A percentile compares a stretch with the other conserved stretches of the same genome.
These are phyloP conservation scores for Brachypodium distachyon DNA, from an alignment of 202 grass and related monocot genomes.

Conservation along the genomic window DNA sequence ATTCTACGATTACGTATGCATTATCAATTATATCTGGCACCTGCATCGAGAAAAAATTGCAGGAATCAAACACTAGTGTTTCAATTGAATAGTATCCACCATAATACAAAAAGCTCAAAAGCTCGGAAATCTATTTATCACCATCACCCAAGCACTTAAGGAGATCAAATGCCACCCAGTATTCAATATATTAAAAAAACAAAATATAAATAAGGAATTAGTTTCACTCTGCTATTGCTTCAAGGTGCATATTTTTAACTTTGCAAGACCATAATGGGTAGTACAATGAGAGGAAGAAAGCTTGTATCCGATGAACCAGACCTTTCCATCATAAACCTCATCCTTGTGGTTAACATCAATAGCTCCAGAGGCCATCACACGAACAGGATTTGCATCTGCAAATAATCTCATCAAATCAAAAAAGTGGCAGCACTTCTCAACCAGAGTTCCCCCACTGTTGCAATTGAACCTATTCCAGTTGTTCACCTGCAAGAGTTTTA, in stretches of 20 bases:
- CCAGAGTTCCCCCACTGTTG: constrained; percentile 89
- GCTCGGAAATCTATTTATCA: neutral
- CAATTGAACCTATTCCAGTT: constrained; percentile 97
- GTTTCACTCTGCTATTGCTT: neutral
- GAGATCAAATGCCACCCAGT: neutral
- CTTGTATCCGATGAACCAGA: constrained; percentile 23
- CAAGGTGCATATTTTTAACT: neutral
- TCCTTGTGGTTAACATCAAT: constrained; percentile 95
- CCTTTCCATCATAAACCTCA: constrained; percentile 91
- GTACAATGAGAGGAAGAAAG: neutral
- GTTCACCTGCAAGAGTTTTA: constrained; percentile 59
- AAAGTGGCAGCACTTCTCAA: constrained; percentile 98
- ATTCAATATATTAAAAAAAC: neutral
- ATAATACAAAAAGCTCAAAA: neutral
- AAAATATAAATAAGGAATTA: neutral
- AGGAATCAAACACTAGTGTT: neutral
- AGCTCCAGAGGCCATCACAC: constrained; percentile 91
- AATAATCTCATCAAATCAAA: constrained; percentile 94
- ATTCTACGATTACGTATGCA: constrained; percentile 90
- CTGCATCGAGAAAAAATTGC: constrained; percentile 36
- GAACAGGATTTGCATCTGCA: constrained; percentile 77
- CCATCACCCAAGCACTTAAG: neutral
- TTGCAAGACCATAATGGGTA: neutral
- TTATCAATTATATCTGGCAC: constrained; percentile 98
- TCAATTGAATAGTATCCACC: neutral